Percentiles rank a stretch among this genome's conserved stretches.
These are phyloP conservation scores for Monoraphidium neglectum DNA, from an alignment of 139 green algal species.

Conservation along the genomic window DNA sequence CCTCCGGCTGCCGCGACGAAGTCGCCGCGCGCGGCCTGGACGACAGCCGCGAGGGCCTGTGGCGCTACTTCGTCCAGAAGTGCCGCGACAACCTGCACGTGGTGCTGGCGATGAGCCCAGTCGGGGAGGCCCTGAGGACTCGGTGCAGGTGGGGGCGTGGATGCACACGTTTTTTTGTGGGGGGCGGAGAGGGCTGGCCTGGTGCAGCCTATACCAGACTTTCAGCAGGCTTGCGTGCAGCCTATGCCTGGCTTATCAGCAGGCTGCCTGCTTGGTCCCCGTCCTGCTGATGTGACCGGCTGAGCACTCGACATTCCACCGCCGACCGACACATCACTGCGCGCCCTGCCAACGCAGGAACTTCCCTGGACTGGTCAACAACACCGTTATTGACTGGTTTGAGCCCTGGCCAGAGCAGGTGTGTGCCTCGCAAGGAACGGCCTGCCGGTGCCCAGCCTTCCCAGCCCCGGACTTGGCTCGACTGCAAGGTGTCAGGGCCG, in stretches of 20 bases:
- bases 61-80: constrained; percentile 78
- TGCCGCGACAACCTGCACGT: constrained; percentile 82
- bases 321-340: too few species aligned
- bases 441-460: not conserved
- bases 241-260: too few species aligned
- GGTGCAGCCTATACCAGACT: too few species aligned
- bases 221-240: too few species aligned
- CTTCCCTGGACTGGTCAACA: constrained; percentile 91
- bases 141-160: constrained; percentile 39
- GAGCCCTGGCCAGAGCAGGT: constrained; percentile 85
- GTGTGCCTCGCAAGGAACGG: not conserved
- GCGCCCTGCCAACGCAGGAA: too few species aligned
- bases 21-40: constrained; percentile 58
- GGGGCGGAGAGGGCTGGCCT: too few species aligned
- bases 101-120: constrained; percentile 83
- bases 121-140: constrained; percentile 85
- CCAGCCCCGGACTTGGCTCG: too few species aligned
- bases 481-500: too few species aligned
- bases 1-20: constrained; percentile 66
- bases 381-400: constrained; percentile 93
- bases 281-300: too few species aligned
- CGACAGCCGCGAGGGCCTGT: constrained; percentile 87
- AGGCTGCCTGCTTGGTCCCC: too few species aligned
- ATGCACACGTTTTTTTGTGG: too few species aligned
- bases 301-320: too few species aligned